Evolutionary conservation across 2,329 filamentous ascomycete genomes (phyloP), one percentile per base, ranked within the genome.

Genomic region (Diplocarpon mali): DNA sequence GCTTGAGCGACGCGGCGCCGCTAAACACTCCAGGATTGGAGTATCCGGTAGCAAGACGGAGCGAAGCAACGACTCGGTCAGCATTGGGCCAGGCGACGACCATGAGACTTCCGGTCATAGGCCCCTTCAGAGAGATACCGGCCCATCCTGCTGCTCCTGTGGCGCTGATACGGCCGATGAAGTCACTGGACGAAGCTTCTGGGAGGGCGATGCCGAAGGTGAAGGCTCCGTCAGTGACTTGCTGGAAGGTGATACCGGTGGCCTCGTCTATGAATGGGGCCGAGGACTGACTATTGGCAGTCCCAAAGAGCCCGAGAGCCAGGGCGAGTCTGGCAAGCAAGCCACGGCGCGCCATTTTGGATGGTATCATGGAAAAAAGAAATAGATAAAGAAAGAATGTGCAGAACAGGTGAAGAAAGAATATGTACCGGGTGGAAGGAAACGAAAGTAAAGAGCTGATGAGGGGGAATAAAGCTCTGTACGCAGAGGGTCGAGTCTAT

Each of bases 81-180:
- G 62, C 65, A 39, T 71, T 67, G 5, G 69, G 66, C 69, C 71
- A 75, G 14, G 69, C 68, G 1, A 69, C 61, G 12, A 73, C 58
- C 30, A 75, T 61, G 3, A 75, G 64, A 34, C 68, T 64, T 32
- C 63, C 62, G 29, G 65, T 51, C 71, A 75, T 74, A 32, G 60
- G 57, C 3, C 67, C 65, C 5, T 65, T 63, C 29, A 73, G 59
- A 13, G 65, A 67, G 14, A 72, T 63, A 48, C 67, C 70, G 41
- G 65, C 69, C 66, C 70, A 76, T 49, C 70, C 69, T 35, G 59
- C n/a, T 11, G 40, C 36, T 16, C 24, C 32, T 12, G 16, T 35
- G 12, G 34, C 24, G 24, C 40, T 43, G 32, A 43, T 43, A 2
- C 40, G 40, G 13, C 40, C 40, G 24, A 43, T 43, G 20, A 43